A percentile compares a stretch with the other conserved stretches of the same genome.
phyloP scores from a whole-genome alignment of 2,329 filamentous ascomycete species.

The Atkinsonella texensis region DNA sequence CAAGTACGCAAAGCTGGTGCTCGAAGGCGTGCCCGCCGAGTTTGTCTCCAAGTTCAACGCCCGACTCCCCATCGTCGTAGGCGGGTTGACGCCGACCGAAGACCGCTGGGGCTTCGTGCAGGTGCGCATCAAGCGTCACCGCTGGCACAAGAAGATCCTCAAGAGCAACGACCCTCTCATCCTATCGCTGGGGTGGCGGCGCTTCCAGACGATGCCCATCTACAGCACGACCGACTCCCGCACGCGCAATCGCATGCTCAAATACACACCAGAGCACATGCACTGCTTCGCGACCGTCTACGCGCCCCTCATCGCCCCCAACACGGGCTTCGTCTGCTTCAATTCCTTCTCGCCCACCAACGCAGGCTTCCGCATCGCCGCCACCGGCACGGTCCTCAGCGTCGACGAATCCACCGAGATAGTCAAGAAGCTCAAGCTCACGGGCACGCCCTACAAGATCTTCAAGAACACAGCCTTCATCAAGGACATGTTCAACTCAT shows the following conservation, averaged over 20 bases:
- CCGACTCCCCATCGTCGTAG: conserved; percentile 72
- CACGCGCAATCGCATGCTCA: conserved; percentile 92
- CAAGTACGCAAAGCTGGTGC: conserved; percentile 82
- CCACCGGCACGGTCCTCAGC: conserved; percentile 83
- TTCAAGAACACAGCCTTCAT: conserved; percentile 99
- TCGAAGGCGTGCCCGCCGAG: conserved; percentile 82
- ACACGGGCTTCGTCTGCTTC: conserved; percentile 90
- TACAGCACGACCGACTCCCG: conserved; percentile 94
- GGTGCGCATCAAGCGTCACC: conserved; percentile 89
- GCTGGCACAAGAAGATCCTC: conserved; percentile 98
- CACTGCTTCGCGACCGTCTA: conserved; percentile 97
- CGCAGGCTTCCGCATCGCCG: conserved; percentile 86
- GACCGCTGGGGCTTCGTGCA: conserved; percentile 94
- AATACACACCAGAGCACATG: conserved; percentile 99
- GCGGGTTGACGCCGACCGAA: conserved; percentile 85
- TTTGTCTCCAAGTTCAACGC: conserved; percentile 77
- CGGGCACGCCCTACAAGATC: conserved; percentile 88
- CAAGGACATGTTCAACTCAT: conserved; percentile 92
- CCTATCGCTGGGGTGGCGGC: conserved; percentile 90
- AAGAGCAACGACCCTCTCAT: conserved; percentile 97
- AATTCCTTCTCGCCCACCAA: conserved; percentile 77
- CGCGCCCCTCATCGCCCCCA: conserved; percentile 86
- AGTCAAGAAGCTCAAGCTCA: conserved; percentile 98
- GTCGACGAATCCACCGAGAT: conserved; percentile 96
- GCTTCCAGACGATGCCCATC: conserved; percentile 84